Conservation (phyloP, 2,329 filamentous ascomycete species). For the Trichoderma harzianum region DNA sequence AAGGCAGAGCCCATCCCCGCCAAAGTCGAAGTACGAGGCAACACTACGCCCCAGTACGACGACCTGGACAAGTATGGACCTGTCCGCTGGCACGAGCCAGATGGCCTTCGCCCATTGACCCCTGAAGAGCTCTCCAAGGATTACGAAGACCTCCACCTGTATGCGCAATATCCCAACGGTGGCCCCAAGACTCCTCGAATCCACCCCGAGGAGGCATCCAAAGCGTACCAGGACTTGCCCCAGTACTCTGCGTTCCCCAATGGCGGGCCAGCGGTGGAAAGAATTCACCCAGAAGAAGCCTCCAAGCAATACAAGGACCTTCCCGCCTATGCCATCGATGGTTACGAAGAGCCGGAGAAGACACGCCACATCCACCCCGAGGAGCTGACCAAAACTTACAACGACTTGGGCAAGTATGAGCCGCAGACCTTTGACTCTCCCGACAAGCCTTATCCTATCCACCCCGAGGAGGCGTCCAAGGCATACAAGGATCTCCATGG, state of each 20-base stretch:
- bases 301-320: slow-evolving; percentile 37
- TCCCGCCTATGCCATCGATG: slow-evolving; percentile 29
- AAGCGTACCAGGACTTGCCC: slow-evolving; percentile 36
- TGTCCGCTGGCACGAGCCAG: slow-evolving; percentile 37
- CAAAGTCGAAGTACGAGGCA: slow-evolving; percentile 31
- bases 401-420: slow-evolving; percentile 43
- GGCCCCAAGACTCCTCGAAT: slow-evolving; percentile 24
- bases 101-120: slow-evolving; percentile 36
- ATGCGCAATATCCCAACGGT: slow-evolving; percentile 33
- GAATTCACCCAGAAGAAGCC: slow-evolving; percentile 33
- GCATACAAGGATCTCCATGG: slow-evolving; percentile 41
- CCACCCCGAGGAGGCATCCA: slow-evolving; percentile 36
- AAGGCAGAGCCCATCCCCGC: slow-evolving; percentile 38
- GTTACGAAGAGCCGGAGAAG: slow-evolving; percentile 29
- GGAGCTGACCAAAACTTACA: slow-evolving; percentile 38
- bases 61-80: slow-evolving; percentile 42
- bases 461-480: slow-evolving; percentile 37
- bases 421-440: slow-evolving; percentile 29
- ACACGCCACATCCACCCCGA: slow-evolving; percentile 35
- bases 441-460: slow-evolving; percentile 26
- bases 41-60: slow-evolving; percentile 36
- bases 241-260: slow-evolving; percentile 33
- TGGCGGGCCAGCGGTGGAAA: slow-evolving; percentile 22
- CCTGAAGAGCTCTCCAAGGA: slow-evolving; percentile 36
- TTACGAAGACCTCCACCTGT: slow-evolving; percentile 39